These are phyloP conservation scores for Cryptosporidium parvum DNA, from an alignment of 169 alveolate species.

Conservation along the genomic window DNA sequence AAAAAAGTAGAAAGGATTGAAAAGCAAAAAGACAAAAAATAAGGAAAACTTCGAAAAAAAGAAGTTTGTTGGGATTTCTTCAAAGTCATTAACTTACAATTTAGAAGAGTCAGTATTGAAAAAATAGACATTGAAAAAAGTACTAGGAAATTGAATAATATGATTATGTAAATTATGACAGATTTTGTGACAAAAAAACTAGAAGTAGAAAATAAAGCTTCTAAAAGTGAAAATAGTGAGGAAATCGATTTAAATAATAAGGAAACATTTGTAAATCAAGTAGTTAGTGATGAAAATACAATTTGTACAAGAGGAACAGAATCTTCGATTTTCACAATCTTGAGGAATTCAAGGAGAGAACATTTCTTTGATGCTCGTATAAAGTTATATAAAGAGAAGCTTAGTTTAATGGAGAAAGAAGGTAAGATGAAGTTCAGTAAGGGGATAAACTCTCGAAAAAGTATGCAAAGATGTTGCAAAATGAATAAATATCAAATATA, in stretches of 20 bases:
- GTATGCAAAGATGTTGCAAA: neutral
- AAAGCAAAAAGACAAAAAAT: neutral
- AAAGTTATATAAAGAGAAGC: constrained; percentile 34
- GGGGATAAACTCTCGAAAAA: neutral
- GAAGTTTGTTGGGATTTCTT: neutral
- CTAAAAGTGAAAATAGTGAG: constrained; percentile 13
- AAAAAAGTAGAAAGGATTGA: neutral
- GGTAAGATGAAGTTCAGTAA: constrained; percentile 13
- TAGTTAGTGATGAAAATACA: constrained; percentile 51
- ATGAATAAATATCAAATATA: constrained; percentile 6
- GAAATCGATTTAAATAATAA: constrained; percentile 13
- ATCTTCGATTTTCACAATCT: constrained; percentile 50
- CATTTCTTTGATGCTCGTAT: constrained; percentile 58
- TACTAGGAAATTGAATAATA: constrained; percentile 8
- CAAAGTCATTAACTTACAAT: too few relatives aligned
- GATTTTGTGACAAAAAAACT: constrained; percentile 27
- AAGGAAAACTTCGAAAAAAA: neutral
- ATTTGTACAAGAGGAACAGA: constrained; percentile 60
- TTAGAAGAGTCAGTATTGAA: neutral
- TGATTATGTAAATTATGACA: constrained; percentile 40
- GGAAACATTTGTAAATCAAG: neutral
- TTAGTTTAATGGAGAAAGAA: constrained; percentile 19
- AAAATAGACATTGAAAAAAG: neutral
- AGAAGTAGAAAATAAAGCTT: neutral
- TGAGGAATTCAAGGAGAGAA: constrained; percentile 43